Evolutionary conservation across 2,329 filamentous ascomycete genomes (phyloP).

Genomic region (Tolypocladium amazonense): DNA sequence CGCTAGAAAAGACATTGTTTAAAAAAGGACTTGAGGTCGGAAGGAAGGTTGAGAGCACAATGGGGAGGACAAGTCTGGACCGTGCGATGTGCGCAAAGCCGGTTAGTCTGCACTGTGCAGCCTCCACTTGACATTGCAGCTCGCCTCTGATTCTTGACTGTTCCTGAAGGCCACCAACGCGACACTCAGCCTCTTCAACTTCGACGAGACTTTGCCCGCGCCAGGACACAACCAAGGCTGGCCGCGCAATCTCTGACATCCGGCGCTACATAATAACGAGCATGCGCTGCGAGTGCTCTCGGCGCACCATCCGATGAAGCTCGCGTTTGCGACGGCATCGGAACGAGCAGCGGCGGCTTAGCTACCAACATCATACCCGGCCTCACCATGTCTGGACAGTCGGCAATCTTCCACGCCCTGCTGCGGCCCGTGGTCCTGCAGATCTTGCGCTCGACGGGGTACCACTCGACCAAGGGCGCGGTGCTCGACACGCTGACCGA

Average conservation of each 20-base stretch:
- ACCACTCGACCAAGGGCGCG: slow-evolving; percentile 69
- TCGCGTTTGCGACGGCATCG: slow-evolving; percentile 15
- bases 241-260: neutral
- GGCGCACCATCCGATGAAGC: slow-evolving; percentile 18
- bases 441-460: slow-evolving; percentile 84
- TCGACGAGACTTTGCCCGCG: neutral
- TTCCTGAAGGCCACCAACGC: neutral
- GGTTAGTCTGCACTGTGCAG: neutral
- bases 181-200: neutral
- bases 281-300: slow-evolving; percentile 16
- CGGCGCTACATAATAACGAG: slow-evolving; percentile 4
- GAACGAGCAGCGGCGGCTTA: slow-evolving; percentile 6
- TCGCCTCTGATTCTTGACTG: neutral
- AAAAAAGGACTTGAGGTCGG: too few species aligned
- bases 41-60: too few species aligned
- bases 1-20: neutral
- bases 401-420: slow-evolving; percentile 57
- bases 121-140: neutral
- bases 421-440: slow-evolving; percentile 81
- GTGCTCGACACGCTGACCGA: slow-evolving; percentile 85
- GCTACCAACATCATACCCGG: neutral
- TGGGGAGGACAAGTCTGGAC: neutral
- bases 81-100: neutral
- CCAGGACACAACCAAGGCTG: neutral
- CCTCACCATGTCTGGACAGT: slow-evolving; percentile 31